phyloP scores from a whole-genome alignment of 495 filamentous ascomycete genomes.

The Haplographium delicatum region DNA sequence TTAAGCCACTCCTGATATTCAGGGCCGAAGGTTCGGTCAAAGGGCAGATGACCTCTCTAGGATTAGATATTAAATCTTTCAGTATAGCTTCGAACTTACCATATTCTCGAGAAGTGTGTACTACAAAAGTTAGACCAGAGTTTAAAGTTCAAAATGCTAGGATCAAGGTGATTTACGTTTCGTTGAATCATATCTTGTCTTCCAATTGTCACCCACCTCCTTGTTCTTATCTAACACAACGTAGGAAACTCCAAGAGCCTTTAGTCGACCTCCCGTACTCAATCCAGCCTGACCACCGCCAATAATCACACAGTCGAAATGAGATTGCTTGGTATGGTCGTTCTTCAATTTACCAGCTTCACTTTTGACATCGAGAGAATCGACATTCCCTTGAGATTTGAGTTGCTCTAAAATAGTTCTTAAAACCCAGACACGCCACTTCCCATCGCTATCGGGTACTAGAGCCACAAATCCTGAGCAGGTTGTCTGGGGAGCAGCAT shows the following conservation, averaged over 20 bases:
- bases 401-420: slow-evolving; percentile 16
- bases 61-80: background rate
- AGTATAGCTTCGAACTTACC: too few relatives aligned
- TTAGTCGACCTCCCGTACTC: slow-evolving; percentile 10
- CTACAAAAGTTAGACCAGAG: slow-evolving; percentile 10
- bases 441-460: background rate
- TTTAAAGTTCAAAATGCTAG: background rate
- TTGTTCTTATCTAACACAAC: slow-evolving; percentile 12
- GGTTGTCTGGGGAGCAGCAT: background rate
- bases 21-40: slow-evolving; percentile 30
- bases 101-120: slow-evolving; percentile 33
- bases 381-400: slow-evolving; percentile 4
- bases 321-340: background rate
- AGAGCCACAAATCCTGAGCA: slow-evolving; percentile 3
- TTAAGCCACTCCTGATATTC: slow-evolving; percentile 32
- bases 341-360: background rate
- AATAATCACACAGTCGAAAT: slow-evolving; percentile 16
- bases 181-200: slow-evolving; percentile 11
- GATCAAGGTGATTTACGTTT: slow-evolving; percentile 4
- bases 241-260: slow-evolving; percentile 10
- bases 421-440: slow-evolving; percentile 17
- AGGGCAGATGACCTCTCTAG: slow-evolving; percentile 28
- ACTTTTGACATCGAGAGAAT: background rate
- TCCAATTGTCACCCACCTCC: slow-evolving; percentile 18
- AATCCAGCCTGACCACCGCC: slow-evolving; percentile 13